These are phyloP conservation scores for Nyssa sinensis DNA, from an alignment of 148 eudicot species.

Conservation along the genomic window DNA sequence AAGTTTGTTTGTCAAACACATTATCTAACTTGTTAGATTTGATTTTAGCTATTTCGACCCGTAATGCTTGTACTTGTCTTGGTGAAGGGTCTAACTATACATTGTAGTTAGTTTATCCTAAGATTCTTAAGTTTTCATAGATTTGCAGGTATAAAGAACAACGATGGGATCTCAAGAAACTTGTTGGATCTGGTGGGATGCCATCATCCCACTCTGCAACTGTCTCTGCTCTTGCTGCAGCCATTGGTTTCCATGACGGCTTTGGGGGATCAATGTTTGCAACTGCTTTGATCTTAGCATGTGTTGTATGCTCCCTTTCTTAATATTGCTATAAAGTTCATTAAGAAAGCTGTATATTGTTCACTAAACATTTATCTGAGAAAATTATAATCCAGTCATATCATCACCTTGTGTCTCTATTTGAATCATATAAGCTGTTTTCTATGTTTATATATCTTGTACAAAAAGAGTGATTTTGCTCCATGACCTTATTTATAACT, in stretches of 20 bases:
- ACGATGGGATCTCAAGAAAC: slow-evolving; percentile 80
- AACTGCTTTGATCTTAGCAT: slow-evolving; percentile 64
- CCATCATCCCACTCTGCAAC: slow-evolving; percentile 99
- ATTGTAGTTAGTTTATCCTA: slow-evolving; percentile 18
- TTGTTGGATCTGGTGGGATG: slow-evolving; percentile 97
- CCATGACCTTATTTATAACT: too few species aligned
- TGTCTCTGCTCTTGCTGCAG: slow-evolving; percentile 83
- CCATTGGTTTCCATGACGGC: slow-evolving; percentile 79
- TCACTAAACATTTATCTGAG: background rate
- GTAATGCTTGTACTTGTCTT: background rate
- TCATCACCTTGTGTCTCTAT: background rate
- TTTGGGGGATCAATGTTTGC: slow-evolving; percentile 79
- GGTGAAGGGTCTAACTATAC: background rate
- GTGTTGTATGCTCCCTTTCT: slow-evolving; percentile 64
- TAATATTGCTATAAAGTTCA: background rate
- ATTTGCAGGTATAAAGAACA: slow-evolving; percentile 87
- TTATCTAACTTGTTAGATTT: slow-evolving; percentile 15
- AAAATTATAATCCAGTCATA: background rate
- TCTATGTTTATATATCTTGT: background rate
- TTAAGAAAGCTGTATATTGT: slow-evolving; percentile 3
- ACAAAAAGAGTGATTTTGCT: too few species aligned
- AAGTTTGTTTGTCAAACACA: slow-evolving; percentile 10
- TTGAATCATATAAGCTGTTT: background rate
- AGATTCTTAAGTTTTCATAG: slow-evolving; percentile 43
- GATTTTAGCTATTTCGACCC: background rate